These are phyloP conservation scores for Sporothrix phasma DNA, from an alignment of 2,329 filamentous ascomycete genomes.

Conservation along the genomic window DNA sequence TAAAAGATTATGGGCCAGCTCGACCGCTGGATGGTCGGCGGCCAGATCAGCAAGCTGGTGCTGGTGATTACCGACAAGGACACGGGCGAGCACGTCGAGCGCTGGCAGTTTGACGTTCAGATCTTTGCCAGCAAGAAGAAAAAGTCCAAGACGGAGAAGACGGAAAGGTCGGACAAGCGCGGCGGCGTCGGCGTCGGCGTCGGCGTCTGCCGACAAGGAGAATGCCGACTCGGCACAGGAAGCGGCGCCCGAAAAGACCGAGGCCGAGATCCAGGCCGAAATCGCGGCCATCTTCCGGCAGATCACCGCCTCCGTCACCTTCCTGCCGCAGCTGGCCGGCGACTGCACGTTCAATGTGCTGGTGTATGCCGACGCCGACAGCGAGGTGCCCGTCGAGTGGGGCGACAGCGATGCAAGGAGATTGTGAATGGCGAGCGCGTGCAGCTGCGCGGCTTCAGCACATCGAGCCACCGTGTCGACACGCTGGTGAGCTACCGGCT, in stretches of 20 bases:
- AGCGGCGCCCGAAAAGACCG: slow-evolving; percentile 64
- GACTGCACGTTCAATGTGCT: slow-evolving; percentile 98
- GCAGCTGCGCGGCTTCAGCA: slow-evolving; percentile 91
- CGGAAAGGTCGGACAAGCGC: neutral
- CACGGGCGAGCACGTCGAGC: slow-evolving; percentile 88
- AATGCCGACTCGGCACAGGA: slow-evolving; percentile 24
- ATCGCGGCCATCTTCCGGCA: slow-evolving; percentile 96
- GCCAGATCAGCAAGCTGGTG: slow-evolving; percentile 94
- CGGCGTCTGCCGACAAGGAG: slow-evolving; percentile 25
- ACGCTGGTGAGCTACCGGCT: slow-evolving; percentile 88
- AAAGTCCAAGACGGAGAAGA: slow-evolving; percentile 17
- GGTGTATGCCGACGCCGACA: slow-evolving; percentile 94
- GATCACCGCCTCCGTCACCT: slow-evolving; percentile 95
- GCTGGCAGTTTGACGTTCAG: slow-evolving; percentile 83
- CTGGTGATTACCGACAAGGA: slow-evolving; percentile 97
- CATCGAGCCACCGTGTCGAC: slow-evolving; percentile 85
- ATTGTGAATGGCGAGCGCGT: slow-evolving; percentile 91
- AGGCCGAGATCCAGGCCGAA: slow-evolving; percentile 87
- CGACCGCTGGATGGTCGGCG: slow-evolving; percentile 93
- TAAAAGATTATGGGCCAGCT: slow-evolving; percentile 99
- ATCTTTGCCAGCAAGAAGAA: slow-evolving; percentile 29
- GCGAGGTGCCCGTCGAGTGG: slow-evolving; percentile 95
- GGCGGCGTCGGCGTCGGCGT: neutral
- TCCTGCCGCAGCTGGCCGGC: slow-evolving; percentile 83
- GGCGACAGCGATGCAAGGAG: slow-evolving; percentile 95